phyloP scores from a whole-genome alignment of 78 protist genomes.

The Dictyostelium citrinum region DNA sequence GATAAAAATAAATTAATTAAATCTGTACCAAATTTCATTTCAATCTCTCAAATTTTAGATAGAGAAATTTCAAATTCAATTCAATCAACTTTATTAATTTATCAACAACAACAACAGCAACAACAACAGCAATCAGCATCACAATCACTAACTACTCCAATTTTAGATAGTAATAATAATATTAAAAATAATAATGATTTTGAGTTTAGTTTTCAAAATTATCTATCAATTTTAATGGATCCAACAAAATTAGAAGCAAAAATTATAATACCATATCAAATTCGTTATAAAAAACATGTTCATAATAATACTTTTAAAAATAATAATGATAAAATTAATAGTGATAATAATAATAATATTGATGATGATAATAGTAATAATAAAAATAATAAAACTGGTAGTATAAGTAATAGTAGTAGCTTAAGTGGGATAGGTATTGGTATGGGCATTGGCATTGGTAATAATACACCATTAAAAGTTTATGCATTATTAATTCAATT shows the following conservation, averaged over 20 bases:
- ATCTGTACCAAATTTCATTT: slow-evolving; percentile 15
- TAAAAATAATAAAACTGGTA: neutral
- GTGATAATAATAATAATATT: neutral
- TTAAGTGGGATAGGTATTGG: neutral
- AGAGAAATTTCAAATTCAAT: slow-evolving; percentile 24
- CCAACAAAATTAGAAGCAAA: slow-evolving; percentile 10
- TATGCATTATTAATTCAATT: slow-evolving; percentile 63
- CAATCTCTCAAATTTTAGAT: slow-evolving; percentile 24
- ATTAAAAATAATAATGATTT: neutral
- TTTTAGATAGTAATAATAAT: neutral
- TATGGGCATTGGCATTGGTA: neutral
- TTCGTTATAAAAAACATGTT: slow-evolving; percentile 34
- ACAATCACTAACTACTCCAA: neutral
- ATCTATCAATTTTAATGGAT: slow-evolving; percentile 4
- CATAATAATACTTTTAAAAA: neutral
- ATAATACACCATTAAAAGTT: slow-evolving; percentile 8
- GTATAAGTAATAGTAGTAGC: neutral
- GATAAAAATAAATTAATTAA: slow-evolving; percentile 25
- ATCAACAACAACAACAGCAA: neutral
- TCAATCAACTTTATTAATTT: neutral
- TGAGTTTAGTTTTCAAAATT: slow-evolving; percentile 4
- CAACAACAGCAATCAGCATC: neutral
- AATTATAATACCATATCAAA: slow-evolving; percentile 60
- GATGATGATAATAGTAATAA: neutral
- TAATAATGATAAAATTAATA: neutral